Evolutionary conservation across 495 filamentous ascomycete genomes (phyloP).

Genomic region (Penicillium longicatenatum): DNA sequence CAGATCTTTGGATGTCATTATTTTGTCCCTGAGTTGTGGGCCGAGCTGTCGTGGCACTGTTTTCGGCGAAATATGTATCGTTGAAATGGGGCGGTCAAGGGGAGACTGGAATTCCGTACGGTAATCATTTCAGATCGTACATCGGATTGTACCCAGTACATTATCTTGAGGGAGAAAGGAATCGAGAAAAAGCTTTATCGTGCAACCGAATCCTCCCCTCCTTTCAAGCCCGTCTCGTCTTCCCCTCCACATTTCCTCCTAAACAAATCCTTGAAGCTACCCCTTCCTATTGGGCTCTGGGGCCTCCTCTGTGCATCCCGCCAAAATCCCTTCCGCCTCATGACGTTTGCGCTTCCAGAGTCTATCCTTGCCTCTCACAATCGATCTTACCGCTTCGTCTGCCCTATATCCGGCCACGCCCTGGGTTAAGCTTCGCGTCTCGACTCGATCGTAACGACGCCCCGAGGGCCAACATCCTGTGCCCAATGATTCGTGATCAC

Average conservation of each 20-base stretch:
- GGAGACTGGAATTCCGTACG: neutral
- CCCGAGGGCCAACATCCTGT: slow-evolving; percentile 5
- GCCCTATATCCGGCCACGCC: slow-evolving; percentile 12
- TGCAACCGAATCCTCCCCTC: neutral
- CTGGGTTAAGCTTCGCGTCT: slow-evolving; percentile 9
- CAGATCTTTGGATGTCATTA: slow-evolving; percentile 21
- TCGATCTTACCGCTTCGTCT: slow-evolving; percentile 18
- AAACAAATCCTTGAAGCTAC: slow-evolving; percentile 7
- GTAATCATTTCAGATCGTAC: neutral
- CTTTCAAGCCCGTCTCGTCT: slow-evolving; percentile 3
- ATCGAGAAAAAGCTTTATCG: neutral
- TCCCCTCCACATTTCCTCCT: neutral
- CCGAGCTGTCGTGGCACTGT: slow-evolving; percentile 6
- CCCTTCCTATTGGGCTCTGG: slow-evolving; percentile 26
- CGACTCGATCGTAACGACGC: slow-evolving; percentile 5
- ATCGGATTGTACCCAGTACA: neutral
- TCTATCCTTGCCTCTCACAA: slow-evolving; percentile 18
- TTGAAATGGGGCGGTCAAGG: slow-evolving; percentile 12
- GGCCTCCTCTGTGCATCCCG: slow-evolving; percentile 10
- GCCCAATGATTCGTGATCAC: slow-evolving; percentile 46
- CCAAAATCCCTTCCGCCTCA: slow-evolving; percentile 3
- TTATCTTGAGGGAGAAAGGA: neutral
- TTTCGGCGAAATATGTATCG: neutral
- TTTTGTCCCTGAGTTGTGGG: slow-evolving; percentile 6
- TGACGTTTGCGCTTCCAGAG: slow-evolving; percentile 7